A percentile compares a stretch with the other conserved stretches of the same genome.
Conservation (phyloP, 2,329 filamentous ascomycete genomes). For the Trichoderma semiorbis region DNA sequence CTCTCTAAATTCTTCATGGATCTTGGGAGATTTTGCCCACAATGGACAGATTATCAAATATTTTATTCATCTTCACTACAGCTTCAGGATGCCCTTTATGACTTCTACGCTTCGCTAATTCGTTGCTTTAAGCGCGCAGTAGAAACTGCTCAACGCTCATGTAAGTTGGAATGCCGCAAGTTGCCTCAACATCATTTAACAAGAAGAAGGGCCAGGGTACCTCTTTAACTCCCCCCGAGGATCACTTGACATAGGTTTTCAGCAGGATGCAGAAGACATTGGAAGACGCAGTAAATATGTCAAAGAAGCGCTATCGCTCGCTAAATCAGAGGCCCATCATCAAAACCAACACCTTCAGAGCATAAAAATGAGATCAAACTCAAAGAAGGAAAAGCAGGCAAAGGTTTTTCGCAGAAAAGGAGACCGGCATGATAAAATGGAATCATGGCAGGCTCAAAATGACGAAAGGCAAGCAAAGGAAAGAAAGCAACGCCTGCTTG, state of each 20-base stretch:
- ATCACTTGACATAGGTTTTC: slow-evolving; percentile 32
- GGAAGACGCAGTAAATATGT: background rate
- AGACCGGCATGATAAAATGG: background rate
- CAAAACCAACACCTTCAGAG: background rate
- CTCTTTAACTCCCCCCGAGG: slow-evolving; percentile 22
- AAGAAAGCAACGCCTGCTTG: slow-evolving; percentile 25
- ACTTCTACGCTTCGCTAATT: slow-evolving; percentile 36
- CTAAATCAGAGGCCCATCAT: background rate
- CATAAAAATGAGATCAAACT: too few species aligned
- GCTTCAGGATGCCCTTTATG: slow-evolving; percentile 33
- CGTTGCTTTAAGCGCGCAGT: slow-evolving; percentile 34
- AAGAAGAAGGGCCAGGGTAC: background rate
- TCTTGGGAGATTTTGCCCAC: slow-evolving; percentile 34
- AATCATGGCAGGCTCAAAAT: background rate
- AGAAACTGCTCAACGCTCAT: slow-evolving; percentile 26
- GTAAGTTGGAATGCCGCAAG: slow-evolving; percentile 21
- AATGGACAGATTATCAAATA: slow-evolving; percentile 35
- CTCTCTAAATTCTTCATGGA: slow-evolving; percentile 36
- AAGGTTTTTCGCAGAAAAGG: background rate
- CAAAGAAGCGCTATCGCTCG: background rate
- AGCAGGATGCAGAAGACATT: background rate
- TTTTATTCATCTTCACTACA: slow-evolving; percentile 34
- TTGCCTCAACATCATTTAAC: background rate
- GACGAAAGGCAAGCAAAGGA: slow-evolving; percentile 6
- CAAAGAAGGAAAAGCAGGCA: background rate